Evolutionary conservation across 1,284 basidiomycete genomes (phyloP), one percentile per base, ranked within the genome.

Genomic region (Volvariella volvacea): DNA sequence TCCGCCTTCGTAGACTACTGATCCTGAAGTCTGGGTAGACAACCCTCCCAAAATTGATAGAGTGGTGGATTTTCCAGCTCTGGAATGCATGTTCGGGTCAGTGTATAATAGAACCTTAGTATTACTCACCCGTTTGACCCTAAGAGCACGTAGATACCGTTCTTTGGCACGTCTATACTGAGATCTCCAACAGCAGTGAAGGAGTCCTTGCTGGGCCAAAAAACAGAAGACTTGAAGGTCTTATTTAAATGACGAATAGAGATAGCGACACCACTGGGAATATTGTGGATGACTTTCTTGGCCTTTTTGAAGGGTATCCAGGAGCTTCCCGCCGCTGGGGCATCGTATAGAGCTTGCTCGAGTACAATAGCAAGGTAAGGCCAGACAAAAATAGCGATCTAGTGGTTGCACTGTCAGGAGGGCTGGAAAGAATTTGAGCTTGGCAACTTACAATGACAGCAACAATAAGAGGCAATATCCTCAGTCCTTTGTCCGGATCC

Each of bases 31-130:
- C 20, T 70, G 72, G 2, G 74, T 73, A 9, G 78, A 63, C 1
- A 88, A 68, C 1, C 80, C 76, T 2, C 74, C 82, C 7, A 91
- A 64, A 43, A 88, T 75, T 3, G 78, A 80, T 17, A 90, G 67
- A 0, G 76, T 68, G 0, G 86, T 90, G 0, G 83, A 86, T 62
- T 90, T 90, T n/a, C 87, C 88, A 2, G 84, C 84, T 3, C 86
- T 88, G n/a, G n/a, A 43, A 16, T 19, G 14, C 21, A 33, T 22
- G 22, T 28, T 16, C 10, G 20, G 21, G 38, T n/a, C 37, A 25
- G 15, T 36, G 33, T 9, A 16, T 19, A 4, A 32, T 7, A 19
- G 15, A 15, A 1, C 9, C 30, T 17, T 20, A 12, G 37, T 19
- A 36, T 12, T 10, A 63, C 73, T 31, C 36, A 79, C 80, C 83